A percentile compares a stretch with the other conserved stretches of the same genome.
These are phyloP conservation scores for Camellia japonica DNA, from an alignment of 148 eudicot species.

Conservation along the genomic window DNA sequence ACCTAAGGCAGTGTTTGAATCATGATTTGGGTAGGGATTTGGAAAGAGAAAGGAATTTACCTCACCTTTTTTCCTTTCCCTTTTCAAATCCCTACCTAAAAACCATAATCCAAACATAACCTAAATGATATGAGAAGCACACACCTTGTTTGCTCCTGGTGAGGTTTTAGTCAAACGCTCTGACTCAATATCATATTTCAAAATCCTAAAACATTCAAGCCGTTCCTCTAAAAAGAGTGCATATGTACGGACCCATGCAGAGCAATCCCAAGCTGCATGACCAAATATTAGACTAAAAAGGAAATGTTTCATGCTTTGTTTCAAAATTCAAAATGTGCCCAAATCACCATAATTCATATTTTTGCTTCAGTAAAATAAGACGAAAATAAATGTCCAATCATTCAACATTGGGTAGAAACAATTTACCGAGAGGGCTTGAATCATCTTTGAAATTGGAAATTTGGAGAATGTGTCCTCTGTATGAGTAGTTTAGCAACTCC, in stretches of 20 bases:
- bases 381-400: not conserved
- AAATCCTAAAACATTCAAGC: constrained; percentile 76
- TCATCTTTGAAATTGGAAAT: constrained; percentile 94
- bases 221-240: constrained; percentile 91
- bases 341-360: not conserved
- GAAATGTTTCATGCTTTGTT: not conserved
- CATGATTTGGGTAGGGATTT: not conserved
- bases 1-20: not conserved
- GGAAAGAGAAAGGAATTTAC: not conserved
- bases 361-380: not conserved
- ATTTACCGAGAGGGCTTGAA: constrained; percentile 82
- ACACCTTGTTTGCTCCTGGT: constrained; percentile 72
- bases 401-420: not conserved
- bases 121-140: not conserved
- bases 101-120: not conserved
- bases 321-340: not conserved
- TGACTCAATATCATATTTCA: constrained; percentile 81
- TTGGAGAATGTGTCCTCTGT: constrained; percentile 71
- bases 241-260: constrained; percentile 95
- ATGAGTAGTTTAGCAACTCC: constrained; percentile 74
- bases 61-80: too few relatives aligned
- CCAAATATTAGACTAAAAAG: not conserved
- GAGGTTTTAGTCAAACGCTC: constrained; percentile 67
- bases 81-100: too few relatives aligned
- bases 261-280: constrained; percentile 91